These are phyloP conservation scores for Blastosporella zonata DNA, from an alignment of 1,284 basidiomycete species.

Conservation along the genomic window DNA sequence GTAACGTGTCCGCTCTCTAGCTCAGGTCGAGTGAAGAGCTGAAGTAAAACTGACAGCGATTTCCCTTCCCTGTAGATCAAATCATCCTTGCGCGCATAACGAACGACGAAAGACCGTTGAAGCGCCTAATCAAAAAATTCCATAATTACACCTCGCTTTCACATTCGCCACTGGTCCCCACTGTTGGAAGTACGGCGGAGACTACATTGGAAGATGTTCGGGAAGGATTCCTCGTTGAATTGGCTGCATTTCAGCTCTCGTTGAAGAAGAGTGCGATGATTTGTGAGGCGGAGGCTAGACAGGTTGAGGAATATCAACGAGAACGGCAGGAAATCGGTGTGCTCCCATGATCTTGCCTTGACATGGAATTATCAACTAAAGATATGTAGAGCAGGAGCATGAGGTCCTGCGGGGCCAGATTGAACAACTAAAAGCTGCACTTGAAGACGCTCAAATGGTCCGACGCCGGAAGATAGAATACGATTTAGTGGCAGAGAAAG, in stretches of 20 bases:
- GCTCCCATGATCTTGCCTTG: slow-evolving; percentile 20
- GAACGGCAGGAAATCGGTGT: slow-evolving; percentile 69
- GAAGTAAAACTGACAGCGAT: slow-evolving; percentile 22
- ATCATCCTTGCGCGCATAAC: slow-evolving; percentile 76
- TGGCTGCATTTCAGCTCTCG: slow-evolving; percentile 68
- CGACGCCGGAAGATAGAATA: slow-evolving; percentile 79
- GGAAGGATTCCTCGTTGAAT: slow-evolving; percentile 72
- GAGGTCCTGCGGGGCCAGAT: slow-evolving; percentile 64
- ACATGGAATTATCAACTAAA: not conserved
- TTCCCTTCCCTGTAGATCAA: slow-evolving; percentile 55
- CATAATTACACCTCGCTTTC: slow-evolving; percentile 64
- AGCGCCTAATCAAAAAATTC: slow-evolving; percentile 76
- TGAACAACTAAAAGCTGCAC: slow-evolving; percentile 64
- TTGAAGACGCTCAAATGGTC: slow-evolving; percentile 75
- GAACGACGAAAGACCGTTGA: slow-evolving; percentile 70
- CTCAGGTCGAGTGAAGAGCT: slow-evolving; percentile 11
- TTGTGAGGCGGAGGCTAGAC: slow-evolving; percentile 76
- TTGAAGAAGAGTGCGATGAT: slow-evolving; percentile 76
- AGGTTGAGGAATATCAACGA: slow-evolving; percentile 75
- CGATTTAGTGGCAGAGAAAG: slow-evolving; percentile 75
- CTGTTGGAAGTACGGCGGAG: slow-evolving; percentile 30
- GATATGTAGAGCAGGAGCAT: slow-evolving; percentile 60
- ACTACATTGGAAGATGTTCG: slow-evolving; percentile 63
- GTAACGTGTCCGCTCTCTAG: slow-evolving; percentile 29
- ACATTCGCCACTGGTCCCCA: slow-evolving; percentile 44